A percentile compares a stretch with the other conserved stretches of the same genome.
phyloP scores from a whole-genome alignment of 2,329 filamentous ascomycete species.

The Aspergillus intermedius region DNA sequence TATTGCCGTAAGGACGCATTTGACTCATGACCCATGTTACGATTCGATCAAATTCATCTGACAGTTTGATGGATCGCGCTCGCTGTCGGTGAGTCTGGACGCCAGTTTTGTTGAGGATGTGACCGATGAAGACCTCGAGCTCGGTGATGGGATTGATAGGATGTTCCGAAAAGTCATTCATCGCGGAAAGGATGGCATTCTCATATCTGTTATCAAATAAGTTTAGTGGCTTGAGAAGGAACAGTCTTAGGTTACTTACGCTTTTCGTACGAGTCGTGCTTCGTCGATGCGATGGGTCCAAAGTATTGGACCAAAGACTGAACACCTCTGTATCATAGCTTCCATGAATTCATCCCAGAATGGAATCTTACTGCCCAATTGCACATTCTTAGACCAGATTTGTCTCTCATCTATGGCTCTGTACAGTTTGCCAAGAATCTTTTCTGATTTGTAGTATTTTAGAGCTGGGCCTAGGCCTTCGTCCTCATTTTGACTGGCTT shows the following conservation, averaged over 20 bases:
- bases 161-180: constrained; percentile 40
- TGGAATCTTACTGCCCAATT: constrained; percentile 3
- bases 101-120: constrained; percentile 48
- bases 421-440: constrained; percentile 64
- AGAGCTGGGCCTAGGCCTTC: constrained; percentile 42
- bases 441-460: constrained; percentile 60
- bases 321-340: constrained; percentile 4
- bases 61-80: constrained; percentile 39
- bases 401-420: constrained; percentile 64
- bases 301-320: constrained; percentile 2
- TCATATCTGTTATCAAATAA: constrained; percentile 42
- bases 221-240: too few species aligned
- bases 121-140: constrained; percentile 52
- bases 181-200: constrained; percentile 43
- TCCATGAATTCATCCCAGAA: constrained; percentile 12
- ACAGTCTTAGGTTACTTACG: constrained; percentile 1
- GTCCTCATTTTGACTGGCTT: constrained; percentile 39
- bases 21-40: constrained; percentile 9
- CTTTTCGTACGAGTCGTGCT: constrained; percentile 9
- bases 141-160: constrained; percentile 41
- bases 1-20: constrained; percentile 4
- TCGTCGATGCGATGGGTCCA: constrained; percentile 10
- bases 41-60: constrained; percentile 35
- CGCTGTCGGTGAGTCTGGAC: constrained; percentile 32
- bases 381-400: constrained; percentile 38